Conservation (phyloP, 2,329 filamentous ascomycete genomes). For the Beauveria rudraprayagi region DNA sequence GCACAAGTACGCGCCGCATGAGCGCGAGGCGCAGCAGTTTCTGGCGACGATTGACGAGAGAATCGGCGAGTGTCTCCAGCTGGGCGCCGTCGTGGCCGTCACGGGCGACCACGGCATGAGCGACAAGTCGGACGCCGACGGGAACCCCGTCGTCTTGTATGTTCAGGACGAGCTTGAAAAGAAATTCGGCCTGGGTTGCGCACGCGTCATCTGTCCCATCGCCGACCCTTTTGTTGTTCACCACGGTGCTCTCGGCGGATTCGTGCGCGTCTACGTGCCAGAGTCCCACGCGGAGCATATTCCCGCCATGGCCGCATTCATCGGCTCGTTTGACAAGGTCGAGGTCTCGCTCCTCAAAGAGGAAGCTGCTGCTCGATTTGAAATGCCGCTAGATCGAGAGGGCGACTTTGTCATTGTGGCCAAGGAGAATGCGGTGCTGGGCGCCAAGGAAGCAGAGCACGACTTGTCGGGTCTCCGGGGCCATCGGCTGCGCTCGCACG, state of each 20-base stretch:
- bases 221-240: conserved; percentile 35
- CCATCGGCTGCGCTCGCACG: conserved; percentile 31
- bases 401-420: conserved; percentile 33
- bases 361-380: conserved; percentile 25
- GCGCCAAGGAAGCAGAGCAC: conserved; percentile 26
- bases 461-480: conserved; percentile 25
- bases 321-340: conserved; percentile 23
- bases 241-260: conserved; percentile 33
- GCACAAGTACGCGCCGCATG: conserved; percentile 32
- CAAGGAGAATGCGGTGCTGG: conserved; percentile 28
- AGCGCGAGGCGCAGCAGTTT: conserved; percentile 29
- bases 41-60: conserved; percentile 26
- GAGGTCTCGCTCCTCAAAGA: conserved; percentile 23
- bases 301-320: conserved; percentile 21
- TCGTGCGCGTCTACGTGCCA: conserved; percentile 32
- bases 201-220: conserved; percentile 35
- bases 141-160: conserved; percentile 30
- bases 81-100: conserved; percentile 30
- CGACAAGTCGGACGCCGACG: conserved; percentile 26
- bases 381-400: conserved; percentile 32
- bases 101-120: conserved; percentile 38
- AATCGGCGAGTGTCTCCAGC: conserved; percentile 23
- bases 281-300: conserved; percentile 13
- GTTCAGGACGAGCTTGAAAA: conserved; percentile 28
- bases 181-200: conserved; percentile 22